These are phyloP conservation scores for Aspergillus avenaceus DNA, from an alignment of 495 filamentous ascomycete species.

Conservation along the genomic window DNA sequence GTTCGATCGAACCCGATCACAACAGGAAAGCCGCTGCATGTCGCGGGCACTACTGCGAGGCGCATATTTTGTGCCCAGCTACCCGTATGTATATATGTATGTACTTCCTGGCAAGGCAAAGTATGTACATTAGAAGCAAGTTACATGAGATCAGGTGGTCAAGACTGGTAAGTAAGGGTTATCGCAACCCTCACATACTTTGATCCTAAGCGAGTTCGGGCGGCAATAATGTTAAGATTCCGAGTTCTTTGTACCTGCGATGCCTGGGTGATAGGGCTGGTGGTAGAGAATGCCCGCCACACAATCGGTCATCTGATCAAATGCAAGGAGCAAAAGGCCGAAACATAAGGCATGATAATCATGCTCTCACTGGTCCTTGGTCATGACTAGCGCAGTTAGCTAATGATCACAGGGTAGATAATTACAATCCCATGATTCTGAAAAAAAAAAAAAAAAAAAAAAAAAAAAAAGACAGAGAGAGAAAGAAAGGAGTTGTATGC, in stretches of 20 bases:
- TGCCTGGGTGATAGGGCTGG: neutral
- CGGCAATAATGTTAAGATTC: neutral
- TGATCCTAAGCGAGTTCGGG: neutral
- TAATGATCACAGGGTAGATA: neutral
- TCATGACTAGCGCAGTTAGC: neutral
- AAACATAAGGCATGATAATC: neutral
- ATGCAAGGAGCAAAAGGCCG: conserved; percentile 1
- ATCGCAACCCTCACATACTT: conserved; percentile 1
- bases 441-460: neutral
- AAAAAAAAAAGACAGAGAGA: neutral
- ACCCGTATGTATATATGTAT: neutral
- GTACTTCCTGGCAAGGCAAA: neutral
- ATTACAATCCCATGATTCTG: neutral
- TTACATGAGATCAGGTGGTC: neutral
- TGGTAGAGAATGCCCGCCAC: neutral
- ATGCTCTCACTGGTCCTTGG: neutral
- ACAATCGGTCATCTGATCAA: neutral
- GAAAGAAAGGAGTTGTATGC: neutral
- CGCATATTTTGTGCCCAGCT: conserved; percentile 5
- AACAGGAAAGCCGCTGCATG: conserved; percentile 13
- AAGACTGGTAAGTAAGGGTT: conserved; percentile 1
- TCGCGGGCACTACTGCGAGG: conserved; percentile 19
- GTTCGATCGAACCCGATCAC: neutral
- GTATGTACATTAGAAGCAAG: neutral
- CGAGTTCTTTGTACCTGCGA: neutral